Evolutionary conservation across 192 early-diverging fungal species (phyloP), one percentile per base, ranked within the genome.

Genomic region (Entophlyctis luteolus): DNA sequence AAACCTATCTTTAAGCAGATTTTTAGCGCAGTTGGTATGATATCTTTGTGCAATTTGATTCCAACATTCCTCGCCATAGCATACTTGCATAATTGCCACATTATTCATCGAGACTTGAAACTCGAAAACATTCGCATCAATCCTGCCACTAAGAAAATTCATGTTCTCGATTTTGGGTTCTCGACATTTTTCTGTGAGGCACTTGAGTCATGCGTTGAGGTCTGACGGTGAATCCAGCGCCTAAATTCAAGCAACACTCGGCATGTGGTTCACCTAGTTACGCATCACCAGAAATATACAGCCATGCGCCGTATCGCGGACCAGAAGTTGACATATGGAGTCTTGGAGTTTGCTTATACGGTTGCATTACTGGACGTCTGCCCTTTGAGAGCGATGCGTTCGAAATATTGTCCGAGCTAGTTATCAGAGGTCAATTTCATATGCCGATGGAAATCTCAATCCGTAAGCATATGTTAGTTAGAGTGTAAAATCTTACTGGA

Each of bases 81-180:
- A 18, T 78, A 72, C 47, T 36, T 54, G 25, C 76, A 78, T 48
- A 48, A 65, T 31, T 60, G 65, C 53, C 35, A 74, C 57, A 72
- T 78, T 4, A 71, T 75, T 34, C 77, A 78, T 57, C 53, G 77
- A 2, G 77, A 78, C 62, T 58, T 78, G 23, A 78, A 78, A 65
- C 71, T 78, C 8, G 77, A 78, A 68, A 78, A 78, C 46, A 70
- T 78, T 4, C 52, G 70, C 18, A 67, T 75, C 42, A 38, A 68
- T 57, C 48, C 55, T 1, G 28, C 20, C 4, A 54, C 42, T 12
- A 35, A 28, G 31, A 38, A 62, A 16, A 62, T 75, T 4, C 65
- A 72, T 31, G 16, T 78, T 25, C 48, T 75, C 0, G 77, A 78
- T 36, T 75, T 75, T 67, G 77, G 77, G 4, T 78, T 78, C 68